Conservation (phyloP, 202 grass and related monocot genomes). For the Panicum virgatum region DNA sequence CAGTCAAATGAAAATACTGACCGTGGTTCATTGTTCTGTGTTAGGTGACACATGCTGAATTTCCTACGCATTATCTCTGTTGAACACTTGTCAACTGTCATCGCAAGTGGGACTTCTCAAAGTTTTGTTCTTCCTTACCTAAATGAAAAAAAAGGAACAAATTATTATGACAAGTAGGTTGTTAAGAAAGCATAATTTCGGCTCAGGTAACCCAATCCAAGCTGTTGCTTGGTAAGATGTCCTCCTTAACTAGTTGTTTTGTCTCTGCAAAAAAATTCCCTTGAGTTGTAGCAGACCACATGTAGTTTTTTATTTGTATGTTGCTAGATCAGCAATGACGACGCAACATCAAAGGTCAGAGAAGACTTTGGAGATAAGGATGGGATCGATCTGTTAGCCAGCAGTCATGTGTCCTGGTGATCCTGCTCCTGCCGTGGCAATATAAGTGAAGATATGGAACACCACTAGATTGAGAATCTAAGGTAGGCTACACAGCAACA, state of each 20-base stretch:
- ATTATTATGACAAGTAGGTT: background rate
- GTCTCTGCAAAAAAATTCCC: background rate
- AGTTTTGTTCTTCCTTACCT: background rate
- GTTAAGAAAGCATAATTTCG: background rate
- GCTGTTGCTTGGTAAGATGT: background rate
- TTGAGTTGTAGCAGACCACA: background rate
- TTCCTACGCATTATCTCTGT: background rate
- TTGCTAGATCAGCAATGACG: conserved; percentile 17
- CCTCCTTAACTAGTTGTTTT: background rate
- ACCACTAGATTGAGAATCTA: background rate
- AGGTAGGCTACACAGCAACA: background rate
- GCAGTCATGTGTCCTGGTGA: background rate
- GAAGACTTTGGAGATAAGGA: conserved; percentile 3
- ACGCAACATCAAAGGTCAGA: conserved; percentile 21
- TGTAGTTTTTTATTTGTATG: background rate
- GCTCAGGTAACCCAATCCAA: background rate
- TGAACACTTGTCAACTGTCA: background rate
- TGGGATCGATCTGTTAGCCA: conserved; percentile 4
- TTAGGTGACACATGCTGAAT: background rate
- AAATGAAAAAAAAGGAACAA: background rate
- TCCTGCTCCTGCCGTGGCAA: background rate
- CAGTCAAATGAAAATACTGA: background rate
- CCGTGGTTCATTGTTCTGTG: background rate
- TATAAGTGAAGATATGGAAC: background rate
- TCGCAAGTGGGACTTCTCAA: background rate